A percentile compares a stretch with the other conserved stretches of the same genome.
These are phyloP conservation scores for Serendipita sp. DNA, from an alignment of 768 basidiomycete species.

Conservation along the genomic window DNA sequence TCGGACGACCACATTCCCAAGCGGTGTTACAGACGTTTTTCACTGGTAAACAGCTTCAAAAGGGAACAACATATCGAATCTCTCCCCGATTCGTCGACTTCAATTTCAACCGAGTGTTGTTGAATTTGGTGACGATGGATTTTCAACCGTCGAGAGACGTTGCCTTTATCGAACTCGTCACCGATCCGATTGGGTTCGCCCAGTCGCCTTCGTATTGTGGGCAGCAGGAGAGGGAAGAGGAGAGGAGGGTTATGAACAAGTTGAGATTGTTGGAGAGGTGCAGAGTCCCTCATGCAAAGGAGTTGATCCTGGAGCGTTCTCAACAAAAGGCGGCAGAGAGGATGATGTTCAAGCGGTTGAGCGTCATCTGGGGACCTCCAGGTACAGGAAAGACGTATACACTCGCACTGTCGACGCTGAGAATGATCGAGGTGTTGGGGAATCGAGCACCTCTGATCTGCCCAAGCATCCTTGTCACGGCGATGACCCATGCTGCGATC, in stretches of 20 bases:
- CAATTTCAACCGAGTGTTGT: conserved; percentile 31
- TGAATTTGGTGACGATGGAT: conserved; percentile 33
- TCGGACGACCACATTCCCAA: neutral
- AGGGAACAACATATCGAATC: conserved; percentile 27
- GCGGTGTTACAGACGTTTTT: conserved; percentile 23
- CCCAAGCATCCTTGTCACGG: conserved; percentile 33
- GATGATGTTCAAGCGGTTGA: conserved; percentile 29
- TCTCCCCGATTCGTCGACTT: conserved; percentile 39
- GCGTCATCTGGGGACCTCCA: conserved; percentile 38
- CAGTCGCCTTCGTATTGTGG: conserved; percentile 14
- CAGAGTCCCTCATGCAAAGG: conserved; percentile 21
- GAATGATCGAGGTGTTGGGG: conserved; percentile 29
- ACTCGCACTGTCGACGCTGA: conserved; percentile 30
- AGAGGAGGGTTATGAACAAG: conserved; percentile 25
- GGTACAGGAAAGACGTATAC: conserved; percentile 41
- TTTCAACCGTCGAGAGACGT: conserved; percentile 15
- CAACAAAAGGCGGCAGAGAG: conserved; percentile 31
- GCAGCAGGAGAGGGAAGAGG: conserved; percentile 10
- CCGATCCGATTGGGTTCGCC: conserved; percentile 28
- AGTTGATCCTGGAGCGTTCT: conserved; percentile 30
- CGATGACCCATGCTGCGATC: conserved; percentile 39
- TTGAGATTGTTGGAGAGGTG: conserved; percentile 26
- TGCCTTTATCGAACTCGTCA: conserved; percentile 32
- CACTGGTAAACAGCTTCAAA: conserved; percentile 17
- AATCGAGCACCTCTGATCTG: conserved; percentile 19